Base-by-base conservation (phyloP, 306 rosid species). In the Vigna hirtella region DNA sequence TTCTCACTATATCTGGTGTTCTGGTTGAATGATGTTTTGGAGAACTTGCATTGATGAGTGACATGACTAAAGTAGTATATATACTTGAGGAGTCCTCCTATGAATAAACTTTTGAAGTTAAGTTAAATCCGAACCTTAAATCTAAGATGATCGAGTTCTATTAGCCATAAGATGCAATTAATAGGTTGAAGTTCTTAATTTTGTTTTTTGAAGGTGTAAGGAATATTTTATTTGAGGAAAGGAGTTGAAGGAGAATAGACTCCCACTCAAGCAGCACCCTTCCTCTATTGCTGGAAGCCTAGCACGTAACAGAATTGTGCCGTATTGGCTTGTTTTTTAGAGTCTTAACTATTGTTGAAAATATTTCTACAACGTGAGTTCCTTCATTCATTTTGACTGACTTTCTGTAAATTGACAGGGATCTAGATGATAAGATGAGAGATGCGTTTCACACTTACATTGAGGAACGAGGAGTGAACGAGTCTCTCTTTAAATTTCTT, bases 401-500 rank as follows among this genome's bases (percentile, higher is more conserved):
- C n/a, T 11, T 63, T 17, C 14, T 57, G 34, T 65, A 30, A 72
- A 45, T 78, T 85, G 81, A 62, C 93, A 95, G 97, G 69, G 97
- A 92, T n/a, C 84, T 91, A 7, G 93, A 92, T 78, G 93, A 92
- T 74, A 85, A 70, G 45, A 87, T 85, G 88, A 85, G 91, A 76
- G 98, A 95, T 83, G 89, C 90, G 32, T 85, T 95, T 76, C 95
- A 95, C 84, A 84, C 38, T 80, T 95, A 83, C 88, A 73, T 95
- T 62, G 97, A 92, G 72, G 98, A 92, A 88, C 92, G 98, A 74
- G 98, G 97, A 7, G 73, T 95, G 56, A 90, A 88, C 17, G 97
- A 92, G 74, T 79, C 78, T 66, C 98, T 92, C 80, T 94, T 94
- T 66, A 91, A 85, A 47, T 94, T 92, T 86, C 98, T 94, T 81